These are phyloP conservation scores for Haberlea rhodopensis DNA, from an alignment of 257 asterid genomes.

Conservation along the genomic window DNA sequence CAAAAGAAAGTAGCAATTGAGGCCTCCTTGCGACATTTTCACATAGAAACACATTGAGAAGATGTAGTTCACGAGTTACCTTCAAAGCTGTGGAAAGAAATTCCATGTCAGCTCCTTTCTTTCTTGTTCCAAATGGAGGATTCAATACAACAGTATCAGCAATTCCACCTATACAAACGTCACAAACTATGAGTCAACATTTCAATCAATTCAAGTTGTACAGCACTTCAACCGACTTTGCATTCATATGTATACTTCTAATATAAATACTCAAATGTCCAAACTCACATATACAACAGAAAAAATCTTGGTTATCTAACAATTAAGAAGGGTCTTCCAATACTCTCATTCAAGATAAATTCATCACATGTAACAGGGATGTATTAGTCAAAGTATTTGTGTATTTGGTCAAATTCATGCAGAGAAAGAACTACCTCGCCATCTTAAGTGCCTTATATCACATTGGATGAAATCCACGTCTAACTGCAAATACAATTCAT, in stretches of 20 bases:
- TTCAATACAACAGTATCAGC: constrained; percentile 85
- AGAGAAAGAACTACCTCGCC: constrained; percentile 44
- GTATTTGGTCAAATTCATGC: background rate
- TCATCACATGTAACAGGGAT: background rate
- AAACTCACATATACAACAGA: background rate
- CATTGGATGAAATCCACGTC: constrained; percentile 70
- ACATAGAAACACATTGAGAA: background rate
- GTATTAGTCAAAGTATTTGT: background rate
- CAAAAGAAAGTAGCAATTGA: constrained; percentile 16
- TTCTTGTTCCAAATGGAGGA: too few species aligned
- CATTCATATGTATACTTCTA: constrained; percentile 8
- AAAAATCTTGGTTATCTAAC: background rate
- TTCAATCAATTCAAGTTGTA: too few species aligned
- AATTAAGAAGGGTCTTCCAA: background rate
- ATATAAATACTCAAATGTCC: background rate
- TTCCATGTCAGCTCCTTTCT: too few species aligned
- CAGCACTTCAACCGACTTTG: constrained; percentile 3
- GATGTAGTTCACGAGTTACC: too few species aligned
- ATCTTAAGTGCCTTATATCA: too few species aligned
- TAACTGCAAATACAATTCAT: constrained; percentile 46
- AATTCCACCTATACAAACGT: constrained; percentile 42
- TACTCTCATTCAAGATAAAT: constrained; percentile 1
- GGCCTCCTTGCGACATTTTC: background rate
- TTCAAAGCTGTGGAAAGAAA: too few species aligned
- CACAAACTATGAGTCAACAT: constrained; percentile 24